Percentiles rank a stretch among this genome's conserved stretches.
Evolutionary conservation across 495 filamentous ascomycete species (phyloP).

Genomic region (Echria macrotheca): DNA sequence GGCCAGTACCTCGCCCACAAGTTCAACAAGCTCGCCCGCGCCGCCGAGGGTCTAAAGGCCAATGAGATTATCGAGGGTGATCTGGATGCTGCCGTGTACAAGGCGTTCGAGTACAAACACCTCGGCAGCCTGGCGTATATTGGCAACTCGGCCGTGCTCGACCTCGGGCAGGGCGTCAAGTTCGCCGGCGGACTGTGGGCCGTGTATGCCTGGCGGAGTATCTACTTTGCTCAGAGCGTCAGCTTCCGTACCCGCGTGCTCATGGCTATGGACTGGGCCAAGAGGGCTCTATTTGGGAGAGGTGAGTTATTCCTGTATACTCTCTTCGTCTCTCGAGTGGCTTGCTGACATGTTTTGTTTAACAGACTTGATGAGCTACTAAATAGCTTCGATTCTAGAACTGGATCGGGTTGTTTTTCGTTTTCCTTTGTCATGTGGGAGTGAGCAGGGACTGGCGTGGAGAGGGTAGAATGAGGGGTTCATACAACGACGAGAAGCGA

Average conservation of each 20-base stretch:
- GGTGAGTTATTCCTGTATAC: slow-evolving; percentile 58
- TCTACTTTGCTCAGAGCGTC: slow-evolving; percentile 98
- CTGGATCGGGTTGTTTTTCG: no score
- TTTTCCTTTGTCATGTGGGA: no score
- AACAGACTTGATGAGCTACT: slow-evolving; percentile 69
- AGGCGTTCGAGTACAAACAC: slow-evolving; percentile 92
- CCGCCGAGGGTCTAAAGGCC: slow-evolving; percentile 64
- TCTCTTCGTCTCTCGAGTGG: neutral
- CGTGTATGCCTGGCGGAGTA: slow-evolving; percentile 92
- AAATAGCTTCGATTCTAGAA: no score
- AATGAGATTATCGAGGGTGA: slow-evolving; percentile 87
- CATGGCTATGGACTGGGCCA: slow-evolving; percentile 97
- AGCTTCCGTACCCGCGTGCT: slow-evolving; percentile 83
- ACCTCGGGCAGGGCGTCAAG: slow-evolving; percentile 66
- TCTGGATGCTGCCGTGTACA: slow-evolving; percentile 87
- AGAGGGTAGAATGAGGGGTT: no score
- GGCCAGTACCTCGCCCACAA: slow-evolving; percentile 90
- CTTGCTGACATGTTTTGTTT: neutral
- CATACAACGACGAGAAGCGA: no score
- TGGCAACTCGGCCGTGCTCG: slow-evolving; percentile 93
- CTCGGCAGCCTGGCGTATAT: slow-evolving; percentile 92
- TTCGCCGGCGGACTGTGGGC: slow-evolving; percentile 83
- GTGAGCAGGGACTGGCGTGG: no score
- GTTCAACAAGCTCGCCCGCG: slow-evolving; percentile 84
- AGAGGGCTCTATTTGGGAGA: slow-evolving; percentile 91